These are phyloP conservation scores for Erigeron canadensis DNA, from an alignment of 129 eudicot genomes.

Conservation along the genomic window DNA sequence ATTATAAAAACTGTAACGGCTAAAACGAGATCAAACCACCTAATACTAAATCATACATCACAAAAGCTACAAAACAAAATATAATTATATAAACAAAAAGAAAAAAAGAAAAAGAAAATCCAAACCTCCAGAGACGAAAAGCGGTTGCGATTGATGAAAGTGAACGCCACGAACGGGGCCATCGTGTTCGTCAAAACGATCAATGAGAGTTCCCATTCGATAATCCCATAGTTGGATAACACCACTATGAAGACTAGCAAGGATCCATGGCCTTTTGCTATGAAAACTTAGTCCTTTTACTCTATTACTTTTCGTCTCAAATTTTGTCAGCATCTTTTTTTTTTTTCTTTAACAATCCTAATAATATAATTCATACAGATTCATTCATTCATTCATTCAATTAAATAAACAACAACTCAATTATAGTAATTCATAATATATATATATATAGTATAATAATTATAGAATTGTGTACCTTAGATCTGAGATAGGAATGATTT, in stretches of 20 bases:
- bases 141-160: slow-evolving; percentile 82
- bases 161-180: slow-evolving; percentile 92
- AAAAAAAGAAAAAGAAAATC: no score
- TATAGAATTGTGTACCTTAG: slow-evolving; percentile 4
- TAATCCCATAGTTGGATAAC: slow-evolving; percentile 57
- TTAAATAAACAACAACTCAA: slow-evolving; percentile 10
- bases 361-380: slow-evolving; percentile 11
- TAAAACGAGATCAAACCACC: neutral
- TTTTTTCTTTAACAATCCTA: slow-evolving; percentile 10
- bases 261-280: slow-evolving; percentile 47
- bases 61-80: neutral
- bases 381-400: neutral
- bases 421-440: slow-evolving; percentile 15
- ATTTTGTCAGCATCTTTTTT: slow-evolving; percentile 32
- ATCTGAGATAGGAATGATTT: slow-evolving; percentile 6
- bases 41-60: neutral
- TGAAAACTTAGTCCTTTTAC: slow-evolving; percentile 48
- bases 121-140: slow-evolving; percentile 83
- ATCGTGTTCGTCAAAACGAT: slow-evolving; percentile 78
- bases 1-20: no score
- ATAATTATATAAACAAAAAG: no score
- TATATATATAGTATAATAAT: neutral
- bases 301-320: slow-evolving; percentile 44
- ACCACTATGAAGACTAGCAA: slow-evolving; percentile 46
- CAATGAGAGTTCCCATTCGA: slow-evolving; percentile 83